Conservation (phyloP, 371 early-diverging fungal species). For the Astathelohania contejeani region DNA sequence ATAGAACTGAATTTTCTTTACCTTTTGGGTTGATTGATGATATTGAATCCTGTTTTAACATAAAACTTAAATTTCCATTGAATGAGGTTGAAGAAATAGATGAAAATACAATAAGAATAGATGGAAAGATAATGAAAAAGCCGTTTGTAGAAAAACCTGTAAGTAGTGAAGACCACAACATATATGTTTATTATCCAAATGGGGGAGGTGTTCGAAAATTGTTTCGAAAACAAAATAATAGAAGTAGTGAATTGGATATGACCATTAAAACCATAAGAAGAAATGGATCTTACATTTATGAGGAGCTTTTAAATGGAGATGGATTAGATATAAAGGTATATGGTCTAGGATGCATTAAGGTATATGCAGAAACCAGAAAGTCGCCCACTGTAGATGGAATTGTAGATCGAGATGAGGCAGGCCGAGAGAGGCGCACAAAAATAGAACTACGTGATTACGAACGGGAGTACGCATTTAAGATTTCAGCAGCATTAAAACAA, state of each 20-base stretch:
- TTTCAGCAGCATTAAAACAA: constrained; percentile 63
- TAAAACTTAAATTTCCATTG: constrained; percentile 13
- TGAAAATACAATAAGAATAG: constrained; percentile 60
- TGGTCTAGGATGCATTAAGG: constrained; percentile 67
- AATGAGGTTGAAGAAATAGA: too few relatives aligned
- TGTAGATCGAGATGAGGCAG: constrained; percentile 77
- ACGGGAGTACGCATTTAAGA: constrained; percentile 61
- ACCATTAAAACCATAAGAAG: constrained; percentile 56
- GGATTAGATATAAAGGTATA: constrained; percentile 89
- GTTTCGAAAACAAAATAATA: constrained; percentile 85
- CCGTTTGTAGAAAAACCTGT: constrained; percentile 94
- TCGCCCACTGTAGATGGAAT: constrained; percentile 89
- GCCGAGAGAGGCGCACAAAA: constrained; percentile 80
- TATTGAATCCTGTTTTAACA: constrained; percentile 51
- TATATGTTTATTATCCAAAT: constrained; percentile 78
- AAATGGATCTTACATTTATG: constrained; percentile 76
- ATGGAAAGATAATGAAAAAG: constrained; percentile 58
- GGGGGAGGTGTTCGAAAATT: constrained; percentile 75
- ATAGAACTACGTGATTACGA: constrained; percentile 65
- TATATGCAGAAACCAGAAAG: constrained; percentile 91
- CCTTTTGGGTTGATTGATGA: constrained; percentile 45
- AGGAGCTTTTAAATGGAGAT: constrained; percentile 74
- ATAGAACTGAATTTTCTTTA: constrained; percentile 37
- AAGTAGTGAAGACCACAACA: constrained; percentile 83
- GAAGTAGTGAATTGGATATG: constrained; percentile 72